A percentile compares a stretch with the other conserved stretches of the same genome.
phyloP scores from a whole-genome alignment of 2,329 filamentous ascomycete genomes.

The Fusarium luffae region DNA sequence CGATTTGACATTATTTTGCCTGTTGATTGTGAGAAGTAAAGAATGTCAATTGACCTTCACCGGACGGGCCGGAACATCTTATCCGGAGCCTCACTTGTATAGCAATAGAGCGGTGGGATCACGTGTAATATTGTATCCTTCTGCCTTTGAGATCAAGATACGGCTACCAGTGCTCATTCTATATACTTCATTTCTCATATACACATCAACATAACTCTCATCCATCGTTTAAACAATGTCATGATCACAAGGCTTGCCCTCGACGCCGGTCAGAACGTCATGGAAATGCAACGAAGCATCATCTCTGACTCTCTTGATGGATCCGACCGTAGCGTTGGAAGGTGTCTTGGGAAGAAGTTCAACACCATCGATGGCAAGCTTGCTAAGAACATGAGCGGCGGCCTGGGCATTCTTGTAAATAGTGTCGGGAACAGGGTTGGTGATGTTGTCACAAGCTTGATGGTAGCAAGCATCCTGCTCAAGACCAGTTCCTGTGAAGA shows the following conservation, averaged over 20 bases:
- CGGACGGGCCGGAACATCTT: neutral
- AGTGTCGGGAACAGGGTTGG: conserved; percentile 52
- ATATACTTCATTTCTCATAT: neutral
- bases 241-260: conserved; percentile 42
- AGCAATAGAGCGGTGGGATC: neutral
- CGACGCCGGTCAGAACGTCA: conserved; percentile 9
- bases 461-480: conserved; percentile 48
- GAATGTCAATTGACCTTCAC: neutral
- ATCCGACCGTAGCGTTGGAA: conserved; percentile 27
- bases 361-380: conserved; percentile 39
- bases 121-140: neutral
- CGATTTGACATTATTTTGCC: neutral
- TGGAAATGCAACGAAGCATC: conserved; percentile 35
- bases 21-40: neutral
- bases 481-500: conserved; percentile 63
- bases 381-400: conserved; percentile 60
- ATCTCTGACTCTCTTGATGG: conserved; percentile 34
- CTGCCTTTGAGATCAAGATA: neutral
- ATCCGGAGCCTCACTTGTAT: neutral
- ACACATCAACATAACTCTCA: neutral
- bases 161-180: neutral
- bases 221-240: conserved; percentile 33
- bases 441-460: conserved; percentile 54
- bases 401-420: conserved; percentile 48
- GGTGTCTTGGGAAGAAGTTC: conserved; percentile 42